Conservation (phyloP, 2,329 filamentous ascomycete species). For the Claviceps sp. region DNA sequence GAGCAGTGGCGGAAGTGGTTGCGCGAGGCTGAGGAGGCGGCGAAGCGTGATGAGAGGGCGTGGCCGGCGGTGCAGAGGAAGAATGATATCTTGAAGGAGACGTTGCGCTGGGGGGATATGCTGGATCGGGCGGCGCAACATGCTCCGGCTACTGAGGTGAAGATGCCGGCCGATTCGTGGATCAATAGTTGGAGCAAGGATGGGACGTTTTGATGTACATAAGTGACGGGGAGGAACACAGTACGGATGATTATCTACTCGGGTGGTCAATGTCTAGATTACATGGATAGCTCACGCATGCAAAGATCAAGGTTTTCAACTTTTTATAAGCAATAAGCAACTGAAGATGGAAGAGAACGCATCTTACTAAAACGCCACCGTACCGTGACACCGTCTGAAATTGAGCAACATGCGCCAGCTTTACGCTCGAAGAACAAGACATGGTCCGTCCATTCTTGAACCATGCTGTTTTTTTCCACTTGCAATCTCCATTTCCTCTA, state of each 20-base stretch:
- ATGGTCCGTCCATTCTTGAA: not conserved
- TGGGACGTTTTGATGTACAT: slow-evolving; percentile 10
- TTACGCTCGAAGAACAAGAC: not conserved
- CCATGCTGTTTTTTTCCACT: not conserved
- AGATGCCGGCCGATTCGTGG: slow-evolving; percentile 6
- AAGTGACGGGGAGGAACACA: not conserved
- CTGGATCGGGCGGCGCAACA: slow-evolving; percentile 18
- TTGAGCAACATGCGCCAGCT: not conserved
- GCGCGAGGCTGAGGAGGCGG: slow-evolving; percentile 29
- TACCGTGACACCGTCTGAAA: not conserved
- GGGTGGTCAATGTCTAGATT: not conserved
- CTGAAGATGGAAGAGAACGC: no score
- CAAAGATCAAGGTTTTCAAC: no score
- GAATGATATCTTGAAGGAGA: slow-evolving; percentile 31
- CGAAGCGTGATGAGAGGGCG: slow-evolving; percentile 14
- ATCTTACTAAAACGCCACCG: not conserved
- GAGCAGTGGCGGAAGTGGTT: slow-evolving; percentile 42
- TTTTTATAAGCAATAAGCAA: no score
- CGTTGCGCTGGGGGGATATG: slow-evolving; percentile 7
- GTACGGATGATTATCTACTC: not conserved
- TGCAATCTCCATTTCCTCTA: slow-evolving; percentile 25
- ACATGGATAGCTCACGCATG: no score
- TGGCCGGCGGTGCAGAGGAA: slow-evolving; percentile 38
- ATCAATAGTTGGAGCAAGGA: slow-evolving; percentile 12
- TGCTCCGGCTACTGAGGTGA: slow-evolving; percentile 16